Evolutionary conservation across 345 rosid genomes (phyloP), one percentile per base, ranked within the genome.

Genomic region (Eucalyptus marginata): DNA sequence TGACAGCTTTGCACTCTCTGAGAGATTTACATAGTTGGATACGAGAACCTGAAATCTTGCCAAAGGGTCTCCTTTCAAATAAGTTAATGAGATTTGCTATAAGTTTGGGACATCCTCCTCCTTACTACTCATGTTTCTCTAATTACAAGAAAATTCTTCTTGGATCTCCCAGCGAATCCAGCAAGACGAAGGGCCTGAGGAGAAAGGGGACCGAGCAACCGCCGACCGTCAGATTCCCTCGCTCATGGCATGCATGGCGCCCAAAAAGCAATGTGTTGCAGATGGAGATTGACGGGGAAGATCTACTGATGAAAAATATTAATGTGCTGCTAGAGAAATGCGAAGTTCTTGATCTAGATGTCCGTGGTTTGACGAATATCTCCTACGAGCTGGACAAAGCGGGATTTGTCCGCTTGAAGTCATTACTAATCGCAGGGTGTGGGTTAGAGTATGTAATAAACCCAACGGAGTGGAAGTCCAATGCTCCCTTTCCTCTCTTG

Each of bases 241-340:
- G 68, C 31, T 3, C 31, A 27, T 59, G 68, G 68, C 1, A 1
- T 3, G 68, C 1, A 0, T 59, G 4, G 4, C 0, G 31, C 68
- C 31, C 16, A 5, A 27, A 1, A 5, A 0, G 0, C 16, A 27
- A 59, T 1, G 2, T 5, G 13, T 27, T 29, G 68, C 0, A 0
- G 1, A 59, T 59, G 16, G 31, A 59, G 31, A 59, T 59, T 27
- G 15, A 59, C 1, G 4, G 0, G 68, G 31, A 27, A 59, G 68
- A 59, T 59, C 68, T 27, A 5, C 4, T 11, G 68, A 59, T 0
- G 16, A 59, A 59, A 59, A 27, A 27, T 5, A 27, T 1, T 59
- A 5, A 27, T 59, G 31, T 1, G 31, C 68, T 59, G 68, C 31
- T 25, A 58, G 31, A 59, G 68, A 59, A 59, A 5, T 59, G 31